These are phyloP conservation scores for Lachancea lanzarotensis DNA, from an alignment of 805 yeast species.

Conservation along the genomic window DNA sequence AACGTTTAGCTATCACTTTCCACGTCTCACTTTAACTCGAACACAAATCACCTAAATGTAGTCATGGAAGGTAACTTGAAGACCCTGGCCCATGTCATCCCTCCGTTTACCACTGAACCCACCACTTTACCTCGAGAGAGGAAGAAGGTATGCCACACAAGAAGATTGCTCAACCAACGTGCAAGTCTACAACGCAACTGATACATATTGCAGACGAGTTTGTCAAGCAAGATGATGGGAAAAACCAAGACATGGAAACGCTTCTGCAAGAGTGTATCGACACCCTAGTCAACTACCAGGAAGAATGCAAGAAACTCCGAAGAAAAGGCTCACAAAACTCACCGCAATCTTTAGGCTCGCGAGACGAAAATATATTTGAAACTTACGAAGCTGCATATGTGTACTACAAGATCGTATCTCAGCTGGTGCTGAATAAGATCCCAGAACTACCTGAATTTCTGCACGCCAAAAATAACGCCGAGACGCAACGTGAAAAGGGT, in stretches of 20 bases:
- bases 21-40: no score
- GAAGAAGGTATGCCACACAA: constrained; percentile 7
- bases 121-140: neutral
- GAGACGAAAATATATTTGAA: constrained; percentile 11
- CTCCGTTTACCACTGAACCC: neutral
- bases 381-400: constrained; percentile 30
- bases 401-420: constrained; percentile 32
- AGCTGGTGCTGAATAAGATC: constrained; percentile 22
- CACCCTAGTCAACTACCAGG: constrained; percentile 28
- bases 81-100: neutral
- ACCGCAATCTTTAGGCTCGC: neutral
- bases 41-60: no score
- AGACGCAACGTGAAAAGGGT: constrained; percentile 18
- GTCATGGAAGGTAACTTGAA: no score
- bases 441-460: constrained; percentile 25
- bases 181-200: constrained; percentile 17
- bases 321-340: constrained; percentile 3
- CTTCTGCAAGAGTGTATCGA: constrained; percentile 28
- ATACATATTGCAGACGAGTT: constrained; percentile 20
- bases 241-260: constrained; percentile 18
- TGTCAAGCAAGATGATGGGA: constrained; percentile 16
- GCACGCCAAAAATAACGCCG: constrained; percentile 15
- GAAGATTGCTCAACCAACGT: constrained; percentile 3
- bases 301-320: constrained; percentile 24
- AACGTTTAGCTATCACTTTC: no score